A percentile compares a stretch with the other conserved stretches of the same genome.
These are phyloP conservation scores for Trichoderma virens DNA, from an alignment of 495 filamentous ascomycete genomes.

Conservation along the genomic window DNA sequence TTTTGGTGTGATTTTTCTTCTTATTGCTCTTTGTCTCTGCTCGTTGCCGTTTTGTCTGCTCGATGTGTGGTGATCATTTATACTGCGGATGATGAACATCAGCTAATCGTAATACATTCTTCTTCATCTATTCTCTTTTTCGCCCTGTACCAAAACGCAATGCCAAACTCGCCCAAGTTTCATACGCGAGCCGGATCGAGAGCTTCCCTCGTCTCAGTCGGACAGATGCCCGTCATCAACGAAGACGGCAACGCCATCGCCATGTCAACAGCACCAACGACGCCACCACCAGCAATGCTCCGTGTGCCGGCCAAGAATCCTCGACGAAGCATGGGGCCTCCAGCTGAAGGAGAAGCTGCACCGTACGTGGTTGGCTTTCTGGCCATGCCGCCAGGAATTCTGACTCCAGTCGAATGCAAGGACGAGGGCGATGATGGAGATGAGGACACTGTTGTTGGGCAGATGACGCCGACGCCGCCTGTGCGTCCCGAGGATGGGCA, in stretches of 20 bases:
- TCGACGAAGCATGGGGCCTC: not conserved
- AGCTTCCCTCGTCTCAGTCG: constrained; percentile 6
- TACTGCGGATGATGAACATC: not conserved
- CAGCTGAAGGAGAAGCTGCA: too few species aligned
- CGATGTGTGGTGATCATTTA: too few species aligned
- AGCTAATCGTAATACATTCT: not conserved
- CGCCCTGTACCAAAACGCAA: not conserved
- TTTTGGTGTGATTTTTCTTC: not conserved
- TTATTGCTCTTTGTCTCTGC: not conserved
- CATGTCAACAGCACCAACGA: not conserved
- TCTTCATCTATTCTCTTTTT: not conserved
- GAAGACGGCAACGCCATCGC: constrained; percentile 1
- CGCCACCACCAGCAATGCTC: not conserved
- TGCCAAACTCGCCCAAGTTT: not conserved
- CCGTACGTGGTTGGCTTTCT: not conserved
- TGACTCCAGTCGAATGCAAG: not conserved
- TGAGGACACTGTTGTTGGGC: not conserved
- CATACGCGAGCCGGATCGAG: not conserved
- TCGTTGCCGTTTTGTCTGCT: not conserved
- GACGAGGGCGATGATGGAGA: not conserved
- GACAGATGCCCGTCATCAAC: constrained; percentile 10
- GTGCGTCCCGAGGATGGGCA: not conserved
- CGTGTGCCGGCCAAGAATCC: not conserved
- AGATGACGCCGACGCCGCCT: not conserved
- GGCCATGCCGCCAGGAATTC: not conserved